Evolutionary conservation across 495 filamentous ascomycete species (phyloP).

Genomic region (Penicillium cosmopolitanum): DNA sequence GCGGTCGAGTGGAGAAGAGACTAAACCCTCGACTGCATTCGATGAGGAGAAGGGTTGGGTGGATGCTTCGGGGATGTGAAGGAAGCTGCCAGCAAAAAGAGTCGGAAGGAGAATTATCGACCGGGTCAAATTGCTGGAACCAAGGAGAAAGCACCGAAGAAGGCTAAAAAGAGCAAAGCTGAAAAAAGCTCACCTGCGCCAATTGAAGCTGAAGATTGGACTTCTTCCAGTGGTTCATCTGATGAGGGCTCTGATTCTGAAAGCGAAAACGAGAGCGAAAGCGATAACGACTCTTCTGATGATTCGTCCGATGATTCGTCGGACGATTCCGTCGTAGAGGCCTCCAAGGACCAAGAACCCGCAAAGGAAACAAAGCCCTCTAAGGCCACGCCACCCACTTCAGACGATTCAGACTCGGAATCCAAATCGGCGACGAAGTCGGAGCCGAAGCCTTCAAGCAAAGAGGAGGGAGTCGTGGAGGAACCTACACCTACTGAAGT

Average conservation of each 20-base stretch:
- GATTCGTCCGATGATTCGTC: constrained; percentile 33
- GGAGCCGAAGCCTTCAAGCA: constrained; percentile 15
- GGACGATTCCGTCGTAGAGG: constrained; percentile 21
- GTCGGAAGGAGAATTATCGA: constrained; percentile 35
- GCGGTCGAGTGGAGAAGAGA: constrained; percentile 45
- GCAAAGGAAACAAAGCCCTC: constrained; percentile 10
- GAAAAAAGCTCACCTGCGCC: constrained; percentile 17
- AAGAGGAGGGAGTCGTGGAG: constrained; percentile 12
- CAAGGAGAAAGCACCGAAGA: constrained; percentile 37
- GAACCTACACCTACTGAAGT: constrained; percentile 53
- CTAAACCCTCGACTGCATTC: constrained; percentile 39
- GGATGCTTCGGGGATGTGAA: constrained; percentile 78
- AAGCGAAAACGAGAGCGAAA: constrained; percentile 18
- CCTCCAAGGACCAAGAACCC: constrained; percentile 17
- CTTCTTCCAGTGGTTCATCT: constrained; percentile 49
- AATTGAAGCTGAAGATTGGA: constrained; percentile 46
- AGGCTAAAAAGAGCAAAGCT: constrained; percentile 9
- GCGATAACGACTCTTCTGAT: constrained; percentile 31
- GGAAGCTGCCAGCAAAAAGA: constrained; percentile 53
- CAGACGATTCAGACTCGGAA: constrained; percentile 10
- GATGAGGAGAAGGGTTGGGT: constrained; percentile 86
- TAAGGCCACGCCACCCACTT: constrained; percentile 5
- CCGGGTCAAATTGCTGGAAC: constrained; percentile 42
- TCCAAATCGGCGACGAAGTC: constrained; percentile 8
- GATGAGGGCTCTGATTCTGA: constrained; percentile 32